phyloP scores from a whole-genome alignment of 1,284 basidiomycete genomes.

The Malassezia brasiliensis region DNA sequence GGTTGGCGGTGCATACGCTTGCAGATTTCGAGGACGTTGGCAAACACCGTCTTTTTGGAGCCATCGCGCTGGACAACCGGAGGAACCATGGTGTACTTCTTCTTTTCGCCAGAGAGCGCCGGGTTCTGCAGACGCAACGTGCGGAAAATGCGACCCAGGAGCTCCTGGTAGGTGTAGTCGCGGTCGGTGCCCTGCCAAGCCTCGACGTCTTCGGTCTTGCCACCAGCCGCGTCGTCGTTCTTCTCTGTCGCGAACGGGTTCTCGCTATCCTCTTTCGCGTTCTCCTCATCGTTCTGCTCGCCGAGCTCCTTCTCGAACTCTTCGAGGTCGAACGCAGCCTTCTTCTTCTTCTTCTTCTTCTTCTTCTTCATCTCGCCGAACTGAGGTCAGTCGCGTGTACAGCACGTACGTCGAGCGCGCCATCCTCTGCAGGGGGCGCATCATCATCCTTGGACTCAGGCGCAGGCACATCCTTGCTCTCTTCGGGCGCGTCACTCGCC shows the following conservation, averaged over 20 bases:
- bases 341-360: conserved; percentile 52
- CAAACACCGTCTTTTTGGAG: conserved; percentile 93
- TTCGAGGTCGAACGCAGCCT: conserved; percentile 48
- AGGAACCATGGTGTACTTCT: conserved; percentile 96
- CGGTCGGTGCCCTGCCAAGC: conserved; percentile 80
- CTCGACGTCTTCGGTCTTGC: conserved; percentile 25
- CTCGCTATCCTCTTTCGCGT: conserved; percentile 53
- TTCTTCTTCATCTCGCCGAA: conserved; percentile 54
- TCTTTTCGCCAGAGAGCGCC: conserved; percentile 62
- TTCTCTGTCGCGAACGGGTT: conserved; percentile 32
- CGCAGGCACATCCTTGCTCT: not conserved
- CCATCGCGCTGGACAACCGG: conserved; percentile 84
- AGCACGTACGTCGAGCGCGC: conserved; percentile 43
- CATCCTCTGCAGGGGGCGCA: conserved; percentile 14
- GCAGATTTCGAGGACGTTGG: conserved; percentile 95
- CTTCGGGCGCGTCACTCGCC: not conserved
- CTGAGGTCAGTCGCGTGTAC: conserved; percentile 21
- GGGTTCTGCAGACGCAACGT: conserved; percentile 90
- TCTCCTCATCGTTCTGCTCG: conserved; percentile 53
- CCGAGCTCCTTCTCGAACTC: conserved; percentile 48
- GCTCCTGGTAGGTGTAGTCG: conserved; percentile 91
- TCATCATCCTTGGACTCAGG: conserved; percentile 13
- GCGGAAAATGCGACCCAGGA: conserved; percentile 82
- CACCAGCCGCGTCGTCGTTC: conserved; percentile 19
- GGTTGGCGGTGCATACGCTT: conserved; percentile 96